phyloP scores from a whole-genome alignment of 78 protist genomes.

The Emiliania huxleyi region DNA sequence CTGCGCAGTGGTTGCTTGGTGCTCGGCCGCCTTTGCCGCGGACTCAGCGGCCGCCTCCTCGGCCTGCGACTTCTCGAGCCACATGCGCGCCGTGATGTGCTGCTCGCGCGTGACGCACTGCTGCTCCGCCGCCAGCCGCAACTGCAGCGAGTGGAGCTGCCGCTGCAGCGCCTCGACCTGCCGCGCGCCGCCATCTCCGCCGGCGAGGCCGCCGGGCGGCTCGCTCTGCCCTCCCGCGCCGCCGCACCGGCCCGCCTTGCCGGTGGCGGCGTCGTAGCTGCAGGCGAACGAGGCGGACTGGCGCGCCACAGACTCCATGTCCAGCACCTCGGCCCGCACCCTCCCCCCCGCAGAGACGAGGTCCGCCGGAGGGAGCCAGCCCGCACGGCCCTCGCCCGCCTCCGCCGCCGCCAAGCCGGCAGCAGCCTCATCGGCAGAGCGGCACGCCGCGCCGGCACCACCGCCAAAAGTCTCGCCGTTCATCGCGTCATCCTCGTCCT shows the following conservation, averaged over 20 bases:
- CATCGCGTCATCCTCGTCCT: too few species aligned
- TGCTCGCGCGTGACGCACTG: conserved; percentile 24
- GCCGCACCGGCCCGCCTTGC: too few species aligned
- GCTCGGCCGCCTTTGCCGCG: background rate
- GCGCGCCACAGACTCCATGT: background rate
- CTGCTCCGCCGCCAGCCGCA: conserved; percentile 1
- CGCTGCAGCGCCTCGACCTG: background rate
- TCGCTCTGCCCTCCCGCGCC: too few species aligned
- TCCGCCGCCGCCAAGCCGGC: background rate
- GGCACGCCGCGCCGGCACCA: background rate
- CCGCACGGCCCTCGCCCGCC: background rate
- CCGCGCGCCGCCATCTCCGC: too few species aligned
- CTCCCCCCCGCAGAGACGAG: background rate
- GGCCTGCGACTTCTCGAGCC: conserved; percentile 10
- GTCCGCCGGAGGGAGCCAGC: background rate
- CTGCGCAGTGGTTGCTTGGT: background rate
- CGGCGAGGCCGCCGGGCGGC: too few species aligned
- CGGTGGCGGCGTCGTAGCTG: too few species aligned
- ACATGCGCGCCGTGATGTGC: conserved; percentile 24
- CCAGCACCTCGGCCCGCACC: background rate
- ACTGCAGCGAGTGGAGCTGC: background rate
- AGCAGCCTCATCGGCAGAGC: background rate
- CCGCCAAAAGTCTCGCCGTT: too few species aligned
- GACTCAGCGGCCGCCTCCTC: background rate
- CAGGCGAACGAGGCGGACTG: background rate